These are phyloP conservation scores for Oidium heveae DNA, from an alignment of 2,329 filamentous ascomycete genomes.

Conservation along the genomic window DNA sequence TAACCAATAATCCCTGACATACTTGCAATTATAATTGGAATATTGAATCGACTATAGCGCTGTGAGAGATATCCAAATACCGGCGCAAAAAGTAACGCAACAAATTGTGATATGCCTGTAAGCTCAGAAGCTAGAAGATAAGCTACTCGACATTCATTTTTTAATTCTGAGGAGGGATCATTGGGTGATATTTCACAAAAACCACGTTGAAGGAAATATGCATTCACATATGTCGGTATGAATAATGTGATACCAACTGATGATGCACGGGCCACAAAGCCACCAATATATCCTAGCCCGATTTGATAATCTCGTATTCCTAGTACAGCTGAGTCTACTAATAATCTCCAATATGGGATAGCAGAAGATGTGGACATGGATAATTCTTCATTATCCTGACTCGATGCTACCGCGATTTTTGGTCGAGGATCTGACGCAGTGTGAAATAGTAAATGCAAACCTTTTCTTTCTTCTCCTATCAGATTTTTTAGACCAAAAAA, in stretches of 20 bases:
- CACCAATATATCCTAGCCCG: constrained; percentile 68
- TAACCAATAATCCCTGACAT: constrained; percentile 58
- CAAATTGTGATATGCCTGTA: constrained; percentile 68
- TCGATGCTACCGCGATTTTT: constrained; percentile 4
- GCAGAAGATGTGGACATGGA: background rate
- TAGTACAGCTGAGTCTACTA: constrained; percentile 37
- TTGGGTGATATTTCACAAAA: constrained; percentile 45
- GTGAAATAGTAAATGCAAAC: constrained; percentile 33
- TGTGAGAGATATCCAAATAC: constrained; percentile 70
- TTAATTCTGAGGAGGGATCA: constrained; percentile 47
- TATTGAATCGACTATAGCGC: constrained; percentile 36
- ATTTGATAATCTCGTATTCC: constrained; percentile 58
- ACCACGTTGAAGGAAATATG: constrained; percentile 61
- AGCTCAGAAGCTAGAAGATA: constrained; percentile 73
- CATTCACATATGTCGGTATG: constrained; percentile 78
- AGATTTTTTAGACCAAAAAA: constrained; percentile 48
- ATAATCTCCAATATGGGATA: constrained; percentile 31
- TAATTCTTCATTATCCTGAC: background rate
- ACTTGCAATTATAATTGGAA: constrained; percentile 49
- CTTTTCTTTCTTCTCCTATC: constrained; percentile 54
- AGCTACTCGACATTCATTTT: constrained; percentile 59
- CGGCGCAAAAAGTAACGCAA: constrained; percentile 65
- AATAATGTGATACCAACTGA: constrained; percentile 91
- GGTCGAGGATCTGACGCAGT: constrained; percentile 3
- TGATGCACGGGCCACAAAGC: constrained; percentile 82